A percentile compares a stretch with the other conserved stretches of the same genome.
Conservation (phyloP, 1,284 basidiomycete species). For the Peniophora sp. region DNA sequence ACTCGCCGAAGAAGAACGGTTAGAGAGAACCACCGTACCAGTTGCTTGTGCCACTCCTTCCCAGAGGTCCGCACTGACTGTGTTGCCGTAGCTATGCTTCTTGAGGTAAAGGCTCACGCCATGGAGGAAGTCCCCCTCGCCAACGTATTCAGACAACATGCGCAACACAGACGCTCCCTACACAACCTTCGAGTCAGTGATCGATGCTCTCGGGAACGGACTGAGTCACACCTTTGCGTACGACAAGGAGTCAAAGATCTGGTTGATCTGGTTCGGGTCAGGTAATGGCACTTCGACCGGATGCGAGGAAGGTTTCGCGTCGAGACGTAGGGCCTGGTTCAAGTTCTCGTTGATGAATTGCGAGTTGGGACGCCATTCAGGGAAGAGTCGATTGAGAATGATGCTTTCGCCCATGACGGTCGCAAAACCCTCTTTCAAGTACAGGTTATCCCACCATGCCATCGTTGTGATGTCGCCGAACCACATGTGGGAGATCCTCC, state of each 20-base stretch:
- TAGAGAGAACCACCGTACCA: constrained; percentile 22
- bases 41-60: constrained; percentile 78
- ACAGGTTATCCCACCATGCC: constrained; percentile 91
- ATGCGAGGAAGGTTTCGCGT: constrained; percentile 89
- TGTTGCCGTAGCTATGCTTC: constrained; percentile 78
- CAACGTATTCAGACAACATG: constrained; percentile 87
- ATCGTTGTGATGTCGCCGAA: constrained; percentile 91
- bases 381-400: constrained; percentile 75
- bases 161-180: constrained; percentile 57
- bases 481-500: constrained; percentile 27
- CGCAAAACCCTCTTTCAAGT: constrained; percentile 87
- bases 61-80: constrained; percentile 86
- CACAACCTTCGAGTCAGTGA: neutral
- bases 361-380: constrained; percentile 71
- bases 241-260: constrained; percentile 83
- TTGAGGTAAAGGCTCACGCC: constrained; percentile 92
- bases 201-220: neutral
- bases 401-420: constrained; percentile 85
- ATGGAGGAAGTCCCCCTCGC: constrained; percentile 82
- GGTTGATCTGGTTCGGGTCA: constrained; percentile 81
- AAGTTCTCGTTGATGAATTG: constrained; percentile 61
- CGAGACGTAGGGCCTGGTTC: constrained; percentile 67
- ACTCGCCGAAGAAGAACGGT: neutral
- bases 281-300: constrained; percentile 92
- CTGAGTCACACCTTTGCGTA: constrained; percentile 75